Evolutionary conservation across 2,329 filamentous ascomycete genomes (phyloP).

Genomic region (Dactylellina haptotyla): DNA sequence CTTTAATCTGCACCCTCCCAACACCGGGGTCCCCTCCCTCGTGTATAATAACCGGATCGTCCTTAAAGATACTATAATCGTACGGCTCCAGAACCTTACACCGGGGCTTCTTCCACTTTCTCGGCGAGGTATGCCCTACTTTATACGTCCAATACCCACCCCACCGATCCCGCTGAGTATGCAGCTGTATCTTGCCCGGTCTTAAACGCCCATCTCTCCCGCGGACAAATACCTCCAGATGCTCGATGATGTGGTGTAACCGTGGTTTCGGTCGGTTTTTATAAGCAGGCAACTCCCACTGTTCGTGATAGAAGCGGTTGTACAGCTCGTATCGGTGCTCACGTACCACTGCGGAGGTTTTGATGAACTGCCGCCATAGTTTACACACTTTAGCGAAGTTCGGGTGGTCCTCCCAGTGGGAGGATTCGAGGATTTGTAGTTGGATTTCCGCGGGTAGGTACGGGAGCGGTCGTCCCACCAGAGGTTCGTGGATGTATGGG

Average conservation of each 20-base stretch:
- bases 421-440: constrained; percentile 26
- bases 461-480: not conserved
- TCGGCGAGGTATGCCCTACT: not conserved
- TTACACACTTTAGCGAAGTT: constrained; percentile 19
- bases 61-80: constrained; percentile 33
- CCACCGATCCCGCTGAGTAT: constrained; percentile 9
- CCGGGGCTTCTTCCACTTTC: constrained; percentile 8
- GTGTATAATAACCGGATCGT: constrained; percentile 30
- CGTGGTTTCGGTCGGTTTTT: constrained; percentile 18
- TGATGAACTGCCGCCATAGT: constrained; percentile 34
- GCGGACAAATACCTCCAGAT: constrained; percentile 24
- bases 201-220: constrained; percentile 12
- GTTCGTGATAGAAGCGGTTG: constrained; percentile 20
- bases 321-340: constrained; percentile 35
- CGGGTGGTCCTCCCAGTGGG: constrained; percentile 24
- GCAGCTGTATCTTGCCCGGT: constrained; percentile 9
- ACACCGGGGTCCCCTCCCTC: not conserved
- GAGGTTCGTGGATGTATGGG: constrained; percentile 4
- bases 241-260: constrained; percentile 12
- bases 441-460: constrained; percentile 32
- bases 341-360: not conserved
- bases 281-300: not conserved
- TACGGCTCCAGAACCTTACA: constrained; percentile 15
- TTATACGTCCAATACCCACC: constrained; percentile 9
- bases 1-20: not conserved